phyloP scores from a whole-genome alignment of 345 rosid genomes.

The Sisymbrium irio region DNA sequence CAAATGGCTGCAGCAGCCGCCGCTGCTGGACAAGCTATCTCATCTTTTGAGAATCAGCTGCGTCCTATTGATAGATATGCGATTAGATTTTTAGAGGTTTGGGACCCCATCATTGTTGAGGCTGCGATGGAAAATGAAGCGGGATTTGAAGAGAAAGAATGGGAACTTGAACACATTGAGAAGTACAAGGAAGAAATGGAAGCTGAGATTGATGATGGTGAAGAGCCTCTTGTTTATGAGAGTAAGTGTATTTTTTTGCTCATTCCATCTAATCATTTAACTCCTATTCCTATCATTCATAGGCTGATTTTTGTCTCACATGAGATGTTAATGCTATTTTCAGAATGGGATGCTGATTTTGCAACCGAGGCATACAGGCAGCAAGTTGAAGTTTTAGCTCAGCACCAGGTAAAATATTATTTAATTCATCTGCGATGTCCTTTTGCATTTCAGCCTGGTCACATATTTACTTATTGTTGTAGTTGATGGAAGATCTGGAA shows the following conservation, averaged over 20 bases:
- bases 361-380: slow-evolving; percentile 99
- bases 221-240: slow-evolving; percentile 96
- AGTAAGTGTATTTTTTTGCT: slow-evolving; percentile 50
- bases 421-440: slow-evolving; percentile 4
- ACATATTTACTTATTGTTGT: slow-evolving; percentile 34
- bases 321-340: slow-evolving; percentile 19
- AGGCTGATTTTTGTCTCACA: slow-evolving; percentile 11
- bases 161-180: slow-evolving; percentile 98
- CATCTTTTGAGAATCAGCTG: slow-evolving; percentile 78
- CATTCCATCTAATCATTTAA: slow-evolving; percentile 12
- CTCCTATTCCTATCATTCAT: background rate
- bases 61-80: slow-evolving; percentile 98
- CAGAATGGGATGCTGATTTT: slow-evolving; percentile 99
- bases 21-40: slow-evolving; percentile 84
- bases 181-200: slow-evolving; percentile 98
- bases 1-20: slow-evolving; percentile 96
- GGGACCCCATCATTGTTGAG: slow-evolving; percentile 95
- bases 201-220: slow-evolving; percentile 99
- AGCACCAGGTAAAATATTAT: slow-evolving; percentile 70
- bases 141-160: slow-evolving; percentile 80
- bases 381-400: slow-evolving; percentile 91
- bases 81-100: slow-evolving; percentile 70
- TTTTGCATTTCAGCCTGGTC: slow-evolving; percentile 12
- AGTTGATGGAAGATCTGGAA: slow-evolving; percentile 94
- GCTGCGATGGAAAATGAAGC: slow-evolving; percentile 66